These are phyloP conservation scores for Tylopilus felleus DNA, from an alignment of 768 basidiomycete genomes.

Conservation along the genomic window DNA sequence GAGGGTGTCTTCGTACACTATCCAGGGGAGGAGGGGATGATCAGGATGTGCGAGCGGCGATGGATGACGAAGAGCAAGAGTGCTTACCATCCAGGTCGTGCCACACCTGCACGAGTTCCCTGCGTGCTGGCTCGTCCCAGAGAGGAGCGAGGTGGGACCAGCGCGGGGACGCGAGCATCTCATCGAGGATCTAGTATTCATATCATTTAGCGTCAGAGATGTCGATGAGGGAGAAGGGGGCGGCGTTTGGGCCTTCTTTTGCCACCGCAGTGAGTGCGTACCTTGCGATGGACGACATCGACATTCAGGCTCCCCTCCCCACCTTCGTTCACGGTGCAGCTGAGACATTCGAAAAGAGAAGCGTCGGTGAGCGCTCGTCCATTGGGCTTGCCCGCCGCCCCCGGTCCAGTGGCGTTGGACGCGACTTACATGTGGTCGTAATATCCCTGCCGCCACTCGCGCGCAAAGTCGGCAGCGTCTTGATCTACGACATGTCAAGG, in stretches of 20 bases:
- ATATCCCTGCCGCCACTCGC: conserved; percentile 58
- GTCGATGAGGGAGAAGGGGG: no score
- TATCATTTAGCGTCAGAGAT: neutral
- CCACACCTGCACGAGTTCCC: conserved; percentile 51
- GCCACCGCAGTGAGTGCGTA: conserved; percentile 17
- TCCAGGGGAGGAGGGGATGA: neutral
- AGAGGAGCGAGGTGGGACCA: conserved; percentile 48
- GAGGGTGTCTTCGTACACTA: conserved; percentile 57
- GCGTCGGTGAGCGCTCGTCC: neutral
- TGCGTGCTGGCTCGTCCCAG: conserved; percentile 44
- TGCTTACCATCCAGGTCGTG: conserved; percentile 52
- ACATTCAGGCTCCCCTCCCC: conserved; percentile 48
- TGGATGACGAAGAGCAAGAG: neutral
- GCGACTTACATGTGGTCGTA: conserved; percentile 20
- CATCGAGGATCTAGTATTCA: conserved; percentile 49
- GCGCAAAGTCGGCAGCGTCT: conserved; percentile 40
- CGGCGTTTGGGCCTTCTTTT: no score
- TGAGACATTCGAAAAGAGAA: conserved; percentile 11
- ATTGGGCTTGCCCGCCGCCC: neutral
- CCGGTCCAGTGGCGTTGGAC: neutral
- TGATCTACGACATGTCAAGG: conserved; percentile 14
- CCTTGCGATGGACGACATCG: conserved; percentile 57
- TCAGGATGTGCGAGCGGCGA: neutral
- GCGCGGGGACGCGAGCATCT: conserved; percentile 44
- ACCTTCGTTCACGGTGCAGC: conserved; percentile 42